These are phyloP conservation scores for Penicillium thymicola DNA, from an alignment of 2,329 filamentous ascomycete species.

Conservation along the genomic window DNA sequence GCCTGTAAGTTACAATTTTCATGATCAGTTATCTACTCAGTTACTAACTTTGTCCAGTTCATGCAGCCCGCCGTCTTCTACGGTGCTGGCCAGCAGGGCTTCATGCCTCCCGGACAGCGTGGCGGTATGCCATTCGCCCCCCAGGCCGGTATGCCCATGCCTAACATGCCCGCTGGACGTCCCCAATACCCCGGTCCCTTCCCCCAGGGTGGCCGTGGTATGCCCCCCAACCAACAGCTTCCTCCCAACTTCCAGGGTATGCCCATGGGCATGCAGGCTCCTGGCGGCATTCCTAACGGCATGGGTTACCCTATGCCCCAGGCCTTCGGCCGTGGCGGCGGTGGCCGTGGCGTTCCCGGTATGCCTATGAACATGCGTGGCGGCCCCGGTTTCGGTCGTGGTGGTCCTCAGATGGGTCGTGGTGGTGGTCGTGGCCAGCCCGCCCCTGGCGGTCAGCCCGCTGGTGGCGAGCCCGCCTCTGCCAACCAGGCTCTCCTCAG, in stretches of 20 bases:
- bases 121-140: constrained; percentile 62
- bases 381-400: constrained; percentile 46
- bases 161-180: constrained; percentile 73
- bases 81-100: constrained; percentile 64
- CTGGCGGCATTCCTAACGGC: constrained; percentile 71
- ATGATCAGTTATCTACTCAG: background rate
- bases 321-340: constrained; percentile 64
- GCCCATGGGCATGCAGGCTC: constrained; percentile 57
- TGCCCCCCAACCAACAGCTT: constrained; percentile 76
- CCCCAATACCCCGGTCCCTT: constrained; percentile 82
- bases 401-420: constrained; percentile 44
- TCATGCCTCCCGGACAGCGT: constrained; percentile 56
- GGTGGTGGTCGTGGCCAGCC: constrained; percentile 44
- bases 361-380: constrained; percentile 65
- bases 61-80: constrained; percentile 94
- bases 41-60: constrained; percentile 42
- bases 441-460: constrained; percentile 34
- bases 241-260: constrained; percentile 80
- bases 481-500: constrained; percentile 49
- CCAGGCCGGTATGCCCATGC: constrained; percentile 54
- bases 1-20: constrained; percentile 28
- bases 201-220: constrained; percentile 82
- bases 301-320: constrained; percentile 82
- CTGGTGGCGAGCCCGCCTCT: constrained; percentile 38
- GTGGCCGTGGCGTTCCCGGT: constrained; percentile 64